Evolutionary conservation across 148 eudicot genomes (phyloP).

Genomic region (Persicaria maculosa): DNA sequence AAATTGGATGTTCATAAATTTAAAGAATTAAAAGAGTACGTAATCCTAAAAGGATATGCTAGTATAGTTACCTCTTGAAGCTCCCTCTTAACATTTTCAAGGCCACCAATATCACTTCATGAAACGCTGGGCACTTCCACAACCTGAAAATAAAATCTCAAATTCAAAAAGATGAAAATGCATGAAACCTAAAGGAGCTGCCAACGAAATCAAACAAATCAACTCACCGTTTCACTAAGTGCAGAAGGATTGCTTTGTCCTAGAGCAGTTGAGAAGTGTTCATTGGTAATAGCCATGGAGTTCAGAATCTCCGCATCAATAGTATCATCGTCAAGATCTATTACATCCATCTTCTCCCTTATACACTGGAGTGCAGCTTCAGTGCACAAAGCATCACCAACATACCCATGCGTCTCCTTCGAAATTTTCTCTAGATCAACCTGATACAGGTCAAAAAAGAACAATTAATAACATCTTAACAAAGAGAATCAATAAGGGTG

Average conservation of each 20-base stretch:
- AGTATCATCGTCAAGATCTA: constrained; percentile 77
- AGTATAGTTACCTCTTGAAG: too few relatives aligned
- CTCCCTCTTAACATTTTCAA: too few relatives aligned
- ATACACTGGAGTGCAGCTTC: constrained; percentile 91
- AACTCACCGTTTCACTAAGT: constrained; percentile 77
- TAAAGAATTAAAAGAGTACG: too few relatives aligned
- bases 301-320: constrained; percentile 88
- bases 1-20: too few relatives aligned
- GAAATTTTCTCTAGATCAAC: constrained; percentile 77
- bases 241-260: constrained; percentile 94
- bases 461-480: background rate
- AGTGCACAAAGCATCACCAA: constrained; percentile 87
- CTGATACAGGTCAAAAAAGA: constrained; percentile 19
- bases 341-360: constrained; percentile 93
- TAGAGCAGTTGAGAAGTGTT: constrained; percentile 82
- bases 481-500: background rate
- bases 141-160: too few relatives aligned
- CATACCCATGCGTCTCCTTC: constrained; percentile 93
- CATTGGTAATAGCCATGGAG: constrained; percentile 89
- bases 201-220: background rate
- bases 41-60: too few relatives aligned
- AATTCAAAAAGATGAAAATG: too few relatives aligned
- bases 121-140: too few relatives aligned
- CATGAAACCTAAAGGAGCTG: background rate
- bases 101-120: too few relatives aligned